Evolutionary conservation across 192 early-diverging fungal species (phyloP), one percentile per base, ranked within the genome.

Genomic region (Coemansia sp.): DNA sequence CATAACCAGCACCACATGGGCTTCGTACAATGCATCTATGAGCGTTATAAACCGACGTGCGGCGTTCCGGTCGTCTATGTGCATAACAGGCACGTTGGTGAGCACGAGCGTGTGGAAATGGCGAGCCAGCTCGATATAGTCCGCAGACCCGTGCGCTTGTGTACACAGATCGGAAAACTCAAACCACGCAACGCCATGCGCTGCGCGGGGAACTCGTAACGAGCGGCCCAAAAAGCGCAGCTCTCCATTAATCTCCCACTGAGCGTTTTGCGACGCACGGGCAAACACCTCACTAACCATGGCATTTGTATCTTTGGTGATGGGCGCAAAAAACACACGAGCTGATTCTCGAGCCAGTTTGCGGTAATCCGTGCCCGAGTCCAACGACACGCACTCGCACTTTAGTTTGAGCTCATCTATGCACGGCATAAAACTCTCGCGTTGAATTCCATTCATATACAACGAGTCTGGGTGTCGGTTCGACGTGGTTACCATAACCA

Each of bases 361-460:
- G n/a, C 97, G 85, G 69, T 97, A 97, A 71, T 98, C 97, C 4
- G 91, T 91, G 25, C 95, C 93, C 12, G 93, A 93, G 75, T 95
- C 85, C 44, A 98, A 69, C 57, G 85, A 85, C 44, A 94, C 87
- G 9, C 97, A 88, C 17, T 85, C 68, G 75, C 93, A 96, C 12
- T 84, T 72, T 40, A 89, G 69, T 68, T 96, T 93, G 50, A 98
- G 65, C 48, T 96, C 69, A 5, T 88, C 88, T 34, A 98, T 98
- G 57, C 91, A 90, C 0, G 97, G 97, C 56, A 98, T 36, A 66
- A 98, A 98, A 69, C 89, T 91, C 62, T 87, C 77, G 48, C 97
- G 82, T 69, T 98, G 97, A 46, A 98, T 93, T 11, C 97, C 97
- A 70, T 97, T 97, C 81, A 92, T 89, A 81, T 98, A 98, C 62